Percentiles rank a stretch among this genome's conserved stretches.
Conservation (phyloP, 768 basidiomycete genomes). For the Cyathus striatus region DNA sequence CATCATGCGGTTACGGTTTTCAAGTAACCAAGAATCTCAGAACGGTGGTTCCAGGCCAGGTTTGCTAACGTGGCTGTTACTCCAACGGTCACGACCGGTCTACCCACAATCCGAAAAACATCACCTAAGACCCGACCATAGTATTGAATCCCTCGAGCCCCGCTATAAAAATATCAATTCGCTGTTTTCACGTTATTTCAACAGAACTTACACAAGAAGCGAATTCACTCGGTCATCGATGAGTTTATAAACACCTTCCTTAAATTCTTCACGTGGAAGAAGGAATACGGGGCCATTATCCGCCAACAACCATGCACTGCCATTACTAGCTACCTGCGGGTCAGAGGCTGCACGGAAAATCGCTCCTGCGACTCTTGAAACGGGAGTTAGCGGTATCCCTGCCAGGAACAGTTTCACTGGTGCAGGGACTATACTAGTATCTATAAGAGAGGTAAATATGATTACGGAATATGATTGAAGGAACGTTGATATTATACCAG, state of each 20-base stretch:
- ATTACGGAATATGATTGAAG: not conserved
- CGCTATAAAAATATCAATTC: constrained; percentile 9
- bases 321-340: constrained; percentile 36
- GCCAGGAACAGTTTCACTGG: constrained; percentile 36
- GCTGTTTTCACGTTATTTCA: not conserved
- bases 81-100: constrained; percentile 15
- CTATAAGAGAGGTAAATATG: constrained; percentile 13
- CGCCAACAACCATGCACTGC: constrained; percentile 39
- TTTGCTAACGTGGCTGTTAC: constrained; percentile 16
- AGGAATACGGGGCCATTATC: constrained; percentile 47
- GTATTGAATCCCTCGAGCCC: constrained; percentile 17
- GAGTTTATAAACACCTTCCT: constrained; percentile 47
- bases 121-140: constrained; percentile 22
- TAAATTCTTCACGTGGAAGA: constrained; percentile 41
- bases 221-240: constrained; percentile 38
- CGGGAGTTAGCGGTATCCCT: constrained; percentile 44
- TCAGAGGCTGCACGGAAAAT: constrained; percentile 49
- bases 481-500: constrained; percentile 25
- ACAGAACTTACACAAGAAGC: constrained; percentile 20
- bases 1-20: not conserved
- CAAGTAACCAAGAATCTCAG: not conserved
- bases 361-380: constrained; percentile 43
- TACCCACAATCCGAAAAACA: constrained; percentile 21
- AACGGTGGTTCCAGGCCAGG: constrained; percentile 18
- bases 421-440: constrained; percentile 40